Base-by-base conservation (phyloP, 306 rosid genomes). In the Gynostemma pentaphyllum region DNA sequence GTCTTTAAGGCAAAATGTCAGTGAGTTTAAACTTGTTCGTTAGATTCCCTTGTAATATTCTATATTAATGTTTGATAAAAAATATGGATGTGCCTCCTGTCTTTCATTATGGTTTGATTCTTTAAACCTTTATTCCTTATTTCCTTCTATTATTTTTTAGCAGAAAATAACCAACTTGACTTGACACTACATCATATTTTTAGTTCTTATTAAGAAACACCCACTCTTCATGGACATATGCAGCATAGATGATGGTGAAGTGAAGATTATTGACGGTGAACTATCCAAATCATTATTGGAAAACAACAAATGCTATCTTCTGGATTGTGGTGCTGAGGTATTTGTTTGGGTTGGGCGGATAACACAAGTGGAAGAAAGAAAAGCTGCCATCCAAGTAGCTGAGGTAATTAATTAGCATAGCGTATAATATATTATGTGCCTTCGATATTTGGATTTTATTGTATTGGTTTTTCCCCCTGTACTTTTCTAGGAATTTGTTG, bases 311-410 rank as follows among this genome's bases (percentile, higher is more conserved):
- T 86, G 97, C 81, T 89, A 94, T 83, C 74, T 94, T 30, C 64
- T 94, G 67, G 95, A 94, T 74, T 84, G 95, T 81, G 90, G 95
- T 56, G 48, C 87, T 62, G 94, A 89, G 79, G 82, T 94, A 59
- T 94, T 83, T 78, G 81, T 81, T 8, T 94, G 99, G 99, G 76
- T 81, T 64, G 99, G 99, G 62, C 83, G 99, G 80, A 76, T 68
- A 70, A 86, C 97, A 22, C 69, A 89, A 29, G 87, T 94, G 44
- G 95, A 94, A 69, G 89, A 81, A 74, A 86, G 97, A 71, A 89
- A 87, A 79, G 75, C 72, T 61, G 87, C 97, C 72, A 80, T 86
- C 62, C 76, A 75, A 72, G 86, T 80, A 60, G 84, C 91, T 75
- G 97, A 94, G 74, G 99, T 94, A 88, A 74, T 63, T 13, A 36